Conservation (phyloP, 2,329 filamentous ascomycete species). For the Elsinoe perseae region DNA sequence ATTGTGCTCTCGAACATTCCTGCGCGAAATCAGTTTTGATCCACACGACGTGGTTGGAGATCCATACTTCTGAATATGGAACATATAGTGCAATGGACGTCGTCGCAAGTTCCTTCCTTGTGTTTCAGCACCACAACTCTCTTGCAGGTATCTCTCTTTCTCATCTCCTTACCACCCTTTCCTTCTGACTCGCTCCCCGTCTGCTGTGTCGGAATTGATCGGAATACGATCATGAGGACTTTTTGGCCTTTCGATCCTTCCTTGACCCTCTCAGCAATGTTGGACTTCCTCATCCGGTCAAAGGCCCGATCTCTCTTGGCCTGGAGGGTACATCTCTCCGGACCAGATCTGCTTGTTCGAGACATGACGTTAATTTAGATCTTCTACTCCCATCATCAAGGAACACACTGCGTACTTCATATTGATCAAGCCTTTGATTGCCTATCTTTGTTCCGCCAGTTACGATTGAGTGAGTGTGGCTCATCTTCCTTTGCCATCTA, state of each 20-base stretch:
- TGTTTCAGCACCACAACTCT: background rate
- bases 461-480: background rate
- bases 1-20: background rate
- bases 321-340: background rate
- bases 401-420: background rate
- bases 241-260: background rate
- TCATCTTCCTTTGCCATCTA: background rate
- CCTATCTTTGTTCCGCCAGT: background rate
- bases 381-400: background rate
- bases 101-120: background rate
- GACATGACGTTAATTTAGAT: background rate
- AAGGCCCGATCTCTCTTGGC: background rate
- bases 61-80: background rate
- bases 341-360: background rate
- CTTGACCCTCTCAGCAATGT: background rate
- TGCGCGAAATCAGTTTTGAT: background rate
- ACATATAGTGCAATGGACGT: background rate
- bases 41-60: background rate
- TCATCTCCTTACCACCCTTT: background rate
- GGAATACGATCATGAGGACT: background rate
- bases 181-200: background rate
- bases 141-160: background rate
- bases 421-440: background rate
- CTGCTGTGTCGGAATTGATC: background rate
- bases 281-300: background rate